These are phyloP conservation scores for Tetrahymena elliotti DNA, from an alignment of 73 alveolate species.

Conservation along the genomic window DNA sequence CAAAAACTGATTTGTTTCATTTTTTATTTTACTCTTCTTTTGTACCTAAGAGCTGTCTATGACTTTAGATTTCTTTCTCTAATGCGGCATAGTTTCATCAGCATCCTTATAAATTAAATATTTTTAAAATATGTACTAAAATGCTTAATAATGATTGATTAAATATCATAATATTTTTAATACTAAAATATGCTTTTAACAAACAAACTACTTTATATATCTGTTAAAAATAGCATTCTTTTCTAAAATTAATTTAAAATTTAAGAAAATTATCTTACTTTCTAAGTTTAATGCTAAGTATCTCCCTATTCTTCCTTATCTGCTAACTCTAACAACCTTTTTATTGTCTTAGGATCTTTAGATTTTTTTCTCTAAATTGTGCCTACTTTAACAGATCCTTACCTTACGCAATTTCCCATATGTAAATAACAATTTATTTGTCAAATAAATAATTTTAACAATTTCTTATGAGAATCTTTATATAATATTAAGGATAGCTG, in stretches of 20 bases:
- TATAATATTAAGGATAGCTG: background rate
- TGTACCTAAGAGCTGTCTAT: background rate
- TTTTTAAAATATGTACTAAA: too few species aligned
- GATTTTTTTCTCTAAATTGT: background rate
- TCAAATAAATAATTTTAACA: too few species aligned
- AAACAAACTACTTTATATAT: background rate
- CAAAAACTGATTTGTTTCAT: background rate
- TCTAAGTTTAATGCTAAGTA: background rate
- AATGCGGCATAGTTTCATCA: background rate
- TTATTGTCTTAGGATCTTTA: background rate
- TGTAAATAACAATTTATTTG: background rate
- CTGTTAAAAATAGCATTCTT: background rate
- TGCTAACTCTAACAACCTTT: background rate
- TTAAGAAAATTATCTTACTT: background rate
- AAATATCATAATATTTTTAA: too few species aligned
- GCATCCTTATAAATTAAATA: too few species aligned
- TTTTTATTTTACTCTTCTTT: background rate
- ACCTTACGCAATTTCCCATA: background rate
- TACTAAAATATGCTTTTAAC: background rate
- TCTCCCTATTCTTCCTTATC: background rate
- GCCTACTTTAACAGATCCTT: background rate
- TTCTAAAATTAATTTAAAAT: background rate
- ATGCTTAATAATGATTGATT: too few species aligned
- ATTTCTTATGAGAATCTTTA: background rate
- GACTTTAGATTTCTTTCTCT: background rate